A percentile compares a stretch with the other conserved stretches of the same genome.
These are phyloP conservation scores for Fusarium sarcochroum DNA, from an alignment of 2,329 filamentous ascomycete genomes.

Conservation along the genomic window DNA sequence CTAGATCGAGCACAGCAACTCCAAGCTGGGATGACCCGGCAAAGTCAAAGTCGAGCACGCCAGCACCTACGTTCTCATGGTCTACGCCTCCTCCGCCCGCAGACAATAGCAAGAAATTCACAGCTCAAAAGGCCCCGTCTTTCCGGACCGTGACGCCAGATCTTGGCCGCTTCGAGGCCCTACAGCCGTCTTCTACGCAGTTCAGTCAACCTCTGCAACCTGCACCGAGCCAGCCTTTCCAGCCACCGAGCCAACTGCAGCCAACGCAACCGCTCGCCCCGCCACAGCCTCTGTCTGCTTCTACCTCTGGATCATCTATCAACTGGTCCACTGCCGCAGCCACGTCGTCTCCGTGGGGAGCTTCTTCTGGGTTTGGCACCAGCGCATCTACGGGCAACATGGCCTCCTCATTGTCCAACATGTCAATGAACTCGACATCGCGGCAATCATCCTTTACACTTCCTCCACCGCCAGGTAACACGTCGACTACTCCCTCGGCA, in stretches of 20 bases:
- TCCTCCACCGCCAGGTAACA: slow-evolving; percentile 65
- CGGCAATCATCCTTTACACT: slow-evolving; percentile 68
- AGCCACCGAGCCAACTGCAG: slow-evolving; percentile 45
- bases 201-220: slow-evolving; percentile 73
- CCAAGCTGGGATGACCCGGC: slow-evolving; percentile 65
- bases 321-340: slow-evolving; percentile 64
- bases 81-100: slow-evolving; percentile 70
- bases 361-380: slow-evolving; percentile 51
- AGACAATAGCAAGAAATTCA: slow-evolving; percentile 50
- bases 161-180: slow-evolving; percentile 66
- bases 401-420: slow-evolving; percentile 61
- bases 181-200: slow-evolving; percentile 73
- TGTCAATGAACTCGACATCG: slow-evolving; percentile 62
- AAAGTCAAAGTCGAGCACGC: slow-evolving; percentile 55
- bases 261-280: slow-evolving; percentile 41
- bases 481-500: slow-evolving; percentile 51
- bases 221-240: slow-evolving; percentile 46
- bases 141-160: slow-evolving; percentile 74
- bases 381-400: slow-evolving; percentile 50
- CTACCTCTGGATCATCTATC: slow-evolving; percentile 56
- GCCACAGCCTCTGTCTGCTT: slow-evolving; percentile 31
- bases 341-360: slow-evolving; percentile 67
- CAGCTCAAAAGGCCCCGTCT: slow-evolving; percentile 46
- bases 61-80: slow-evolving; percentile 73
- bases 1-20: slow-evolving; percentile 57